These are phyloP conservation scores for Aegilops bicornis DNA, from an alignment of 176 grass and related monocot species.

Conservation along the genomic window DNA sequence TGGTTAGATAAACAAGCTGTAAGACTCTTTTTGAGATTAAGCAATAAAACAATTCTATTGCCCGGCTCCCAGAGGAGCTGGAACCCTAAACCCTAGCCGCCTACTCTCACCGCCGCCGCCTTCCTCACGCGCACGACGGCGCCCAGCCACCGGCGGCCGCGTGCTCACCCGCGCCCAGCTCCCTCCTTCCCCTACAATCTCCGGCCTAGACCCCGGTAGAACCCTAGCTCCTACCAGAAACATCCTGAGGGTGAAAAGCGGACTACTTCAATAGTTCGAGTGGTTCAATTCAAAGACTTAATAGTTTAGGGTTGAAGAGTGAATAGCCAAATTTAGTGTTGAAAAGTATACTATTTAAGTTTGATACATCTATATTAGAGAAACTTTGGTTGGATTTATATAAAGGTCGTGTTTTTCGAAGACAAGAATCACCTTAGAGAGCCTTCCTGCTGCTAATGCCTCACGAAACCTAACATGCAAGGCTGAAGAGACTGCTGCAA, in stretches of 20 bases:
- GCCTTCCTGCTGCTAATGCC: constrained; percentile 83
- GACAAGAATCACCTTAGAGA: constrained; percentile 67
- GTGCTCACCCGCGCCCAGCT: too few relatives aligned
- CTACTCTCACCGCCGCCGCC: too few relatives aligned
- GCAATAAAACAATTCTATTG: too few relatives aligned
- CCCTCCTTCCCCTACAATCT: too few relatives aligned
- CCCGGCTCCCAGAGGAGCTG: too few relatives aligned
- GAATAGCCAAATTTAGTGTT: neutral
- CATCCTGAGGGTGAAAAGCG: neutral
- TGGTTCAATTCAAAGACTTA: neutral
- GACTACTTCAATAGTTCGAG: neutral
- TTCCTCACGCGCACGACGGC: too few relatives aligned
- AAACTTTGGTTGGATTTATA: constrained; percentile 8
- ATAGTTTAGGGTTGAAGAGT: neutral
- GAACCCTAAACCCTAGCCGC: too few relatives aligned
- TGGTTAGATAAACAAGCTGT: too few relatives aligned
- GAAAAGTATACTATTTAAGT: neutral
- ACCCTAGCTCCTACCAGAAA: neutral
- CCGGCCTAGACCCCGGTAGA: too few relatives aligned
- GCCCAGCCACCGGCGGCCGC: too few relatives aligned
- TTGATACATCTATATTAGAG: neutral
- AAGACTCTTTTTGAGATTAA: too few relatives aligned
- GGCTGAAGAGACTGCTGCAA: constrained; percentile 71
- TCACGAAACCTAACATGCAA: constrained; percentile 75
- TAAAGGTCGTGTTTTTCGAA: constrained; percentile 8